Percentiles rank a stretch among this genome's conserved stretches.
phyloP scores from a whole-genome alignment of 176 grass and related monocot species.

The Cenchrus americanus region DNA sequence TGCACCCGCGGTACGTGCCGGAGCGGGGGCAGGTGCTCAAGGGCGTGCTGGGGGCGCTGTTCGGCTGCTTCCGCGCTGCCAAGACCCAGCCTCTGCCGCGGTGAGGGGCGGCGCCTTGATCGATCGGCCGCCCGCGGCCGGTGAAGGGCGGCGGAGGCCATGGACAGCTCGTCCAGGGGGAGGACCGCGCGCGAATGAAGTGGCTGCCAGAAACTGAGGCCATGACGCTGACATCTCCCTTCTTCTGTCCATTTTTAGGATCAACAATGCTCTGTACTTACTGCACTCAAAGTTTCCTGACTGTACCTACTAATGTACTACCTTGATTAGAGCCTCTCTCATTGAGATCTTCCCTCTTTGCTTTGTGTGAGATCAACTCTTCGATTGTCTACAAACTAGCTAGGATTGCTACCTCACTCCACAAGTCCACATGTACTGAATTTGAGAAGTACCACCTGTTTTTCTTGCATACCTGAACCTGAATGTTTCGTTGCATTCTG shows the following conservation, averaged over 20 bases:
- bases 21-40: conserved; percentile 46
- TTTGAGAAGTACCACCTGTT: not conserved
- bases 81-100: conserved; percentile 45
- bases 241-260: not conserved
- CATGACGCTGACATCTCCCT: not conserved
- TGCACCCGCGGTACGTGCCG: conserved; percentile 54
- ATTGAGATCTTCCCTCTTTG: not conserved
- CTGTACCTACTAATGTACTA: no score
- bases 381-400: not conserved
- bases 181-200: not conserved
- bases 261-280: not conserved
- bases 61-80: conserved; percentile 40
- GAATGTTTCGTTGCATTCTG: not conserved
- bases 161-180: not conserved
- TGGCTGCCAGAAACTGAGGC: not conserved
- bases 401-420: not conserved
- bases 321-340: not conserved
- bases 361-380: not conserved
- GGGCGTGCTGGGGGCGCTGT: conserved; percentile 6
- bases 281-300: no score
- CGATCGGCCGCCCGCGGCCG: not conserved
- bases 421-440: not conserved
- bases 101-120: not conserved
- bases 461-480: not conserved
- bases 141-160: not conserved